Evolutionary conservation across 1,139 yeast species (phyloP), one percentile per base, ranked within the genome.

Genomic region (Pneumocystis jirovecii): DNA sequence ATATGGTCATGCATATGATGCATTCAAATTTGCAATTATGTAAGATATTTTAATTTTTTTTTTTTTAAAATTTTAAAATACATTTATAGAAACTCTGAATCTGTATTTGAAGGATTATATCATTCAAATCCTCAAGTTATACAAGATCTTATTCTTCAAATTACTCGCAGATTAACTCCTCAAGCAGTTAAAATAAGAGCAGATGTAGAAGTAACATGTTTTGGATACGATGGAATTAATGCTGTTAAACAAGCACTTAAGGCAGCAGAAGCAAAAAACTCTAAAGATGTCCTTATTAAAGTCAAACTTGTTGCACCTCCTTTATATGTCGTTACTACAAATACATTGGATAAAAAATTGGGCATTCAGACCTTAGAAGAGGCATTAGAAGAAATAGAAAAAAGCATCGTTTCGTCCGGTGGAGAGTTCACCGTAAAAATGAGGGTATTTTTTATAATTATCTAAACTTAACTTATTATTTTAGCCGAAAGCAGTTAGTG

Each of bases 291-390:
- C 81, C 81, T 81, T 39, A 88, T 93, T 72, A 90, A 89, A 77
- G 96, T 91, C 70, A 90, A 91, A 77, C 83, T 93, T 72, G 97
- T 93, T 64, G 98, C 99, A 68, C 97, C 98, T 65, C 99, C 99
- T 68, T 81, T 91, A 74, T 93, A 91, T 76, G 97, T 93, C 68
- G 81, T 93, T 71, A 89, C 97, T 39, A 88, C 96, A 34, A 95
- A 89, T 76, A 90, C 96, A 64, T 83, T 93, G 72, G 97, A 93
- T 76, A 93, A 93, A 77, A 85, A 83, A 73, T 85, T 85, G 74
- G 98, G 98, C 74, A 82, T 93, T 71, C 87, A 85, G 68, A 79
- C 84, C 65, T 82, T 95, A 73, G 86, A 85, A 72, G 78, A 82
- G 70, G 96, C 97, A 63, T 89, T 93, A 71, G 87, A 83, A 71